A percentile compares a stretch with the other conserved stretches of the same genome.
Evolutionary conservation across 1,284 basidiomycete species (phyloP).

Genomic region (Naganishia albida): DNA sequence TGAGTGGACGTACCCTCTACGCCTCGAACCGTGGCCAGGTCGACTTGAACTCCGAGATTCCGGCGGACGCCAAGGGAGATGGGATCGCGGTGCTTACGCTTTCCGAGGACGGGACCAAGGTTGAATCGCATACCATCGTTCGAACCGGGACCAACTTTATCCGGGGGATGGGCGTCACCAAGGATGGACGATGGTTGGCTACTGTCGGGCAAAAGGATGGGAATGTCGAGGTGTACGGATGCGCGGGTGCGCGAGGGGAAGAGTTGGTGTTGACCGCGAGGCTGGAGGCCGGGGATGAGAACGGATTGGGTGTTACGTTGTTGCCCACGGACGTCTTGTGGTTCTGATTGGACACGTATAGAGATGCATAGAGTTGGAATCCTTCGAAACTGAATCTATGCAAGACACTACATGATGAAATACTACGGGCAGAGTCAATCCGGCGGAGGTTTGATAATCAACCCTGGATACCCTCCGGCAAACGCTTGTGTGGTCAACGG

Average conservation of each 20-base stretch:
- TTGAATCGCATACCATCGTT: slow-evolving; percentile 42
- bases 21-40: slow-evolving; percentile 51
- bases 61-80: slow-evolving; percentile 43
- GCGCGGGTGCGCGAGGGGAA: slow-evolving; percentile 40
- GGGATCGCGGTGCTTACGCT: slow-evolving; percentile 46
- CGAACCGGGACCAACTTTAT: slow-evolving; percentile 45
- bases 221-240: slow-evolving; percentile 47
- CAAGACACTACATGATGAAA: neutral
- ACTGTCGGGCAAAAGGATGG: slow-evolving; percentile 48
- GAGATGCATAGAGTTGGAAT: neutral
- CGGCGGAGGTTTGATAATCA: no score
- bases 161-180: slow-evolving; percentile 46
- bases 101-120: slow-evolving; percentile 35
- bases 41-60: slow-evolving; percentile 40
- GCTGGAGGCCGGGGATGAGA: slow-evolving; percentile 56
- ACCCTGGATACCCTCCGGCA: no score
- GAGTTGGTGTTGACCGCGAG: slow-evolving; percentile 59
- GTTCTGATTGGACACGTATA: neutral
- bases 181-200: slow-evolving; percentile 48
- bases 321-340: slow-evolving; percentile 31
- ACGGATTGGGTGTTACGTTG: slow-evolving; percentile 16
- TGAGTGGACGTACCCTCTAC: slow-evolving; percentile 42
- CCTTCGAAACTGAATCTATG: neutral
- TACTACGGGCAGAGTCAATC: no score
- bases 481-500: no score